A percentile compares a stretch with the other conserved stretches of the same genome.
phyloP scores from a whole-genome alignment of 805 yeast genomes.

The Torulaspora indica region DNA sequence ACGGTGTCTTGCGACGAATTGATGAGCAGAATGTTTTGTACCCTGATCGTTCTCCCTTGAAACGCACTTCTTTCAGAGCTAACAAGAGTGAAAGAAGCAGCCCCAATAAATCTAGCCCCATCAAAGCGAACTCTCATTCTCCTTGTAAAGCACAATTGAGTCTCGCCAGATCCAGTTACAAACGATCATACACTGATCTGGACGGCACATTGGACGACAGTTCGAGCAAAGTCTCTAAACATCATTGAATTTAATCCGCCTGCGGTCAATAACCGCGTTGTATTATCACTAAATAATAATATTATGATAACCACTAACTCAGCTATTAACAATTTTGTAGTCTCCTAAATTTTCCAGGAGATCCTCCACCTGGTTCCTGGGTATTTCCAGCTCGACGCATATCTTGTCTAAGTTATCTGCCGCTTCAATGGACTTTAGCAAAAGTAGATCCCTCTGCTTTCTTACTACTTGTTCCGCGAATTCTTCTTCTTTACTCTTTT shows the following conservation, averaged over 20 bases:
- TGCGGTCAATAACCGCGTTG: conserved; percentile 4
- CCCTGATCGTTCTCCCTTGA: conserved; percentile 10
- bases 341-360: conserved; percentile 46
- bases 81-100: conserved; percentile 5
- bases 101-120: conserved; percentile 6
- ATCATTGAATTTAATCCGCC: conserved; percentile 1
- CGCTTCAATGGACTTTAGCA: conserved; percentile 46
- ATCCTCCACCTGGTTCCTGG: conserved; percentile 51
- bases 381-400: conserved; percentile 61
- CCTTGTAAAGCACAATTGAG: conserved; percentile 7
- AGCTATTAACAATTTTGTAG: conserved; percentile 45
- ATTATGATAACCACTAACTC: conserved; percentile 5
- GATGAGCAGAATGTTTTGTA: conserved; percentile 5
- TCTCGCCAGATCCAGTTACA: conserved; percentile 2
- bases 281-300: conserved; percentile 7
- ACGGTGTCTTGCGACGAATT: conserved; percentile 6
- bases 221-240: conserved; percentile 9
- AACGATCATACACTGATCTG: conserved; percentile 10
- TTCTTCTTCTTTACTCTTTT: conserved; percentile 4
- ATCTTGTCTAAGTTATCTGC: conserved; percentile 59
- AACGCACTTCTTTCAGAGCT: conserved; percentile 5
- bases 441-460: conserved; percentile 21
- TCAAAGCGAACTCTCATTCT: conserved; percentile 4
- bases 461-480: conserved; percentile 21
- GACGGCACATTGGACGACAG: conserved; percentile 11